Evolutionary conservation across 305 asterid genomes (phyloP).

Genomic region (Solanum hybrid): DNA sequence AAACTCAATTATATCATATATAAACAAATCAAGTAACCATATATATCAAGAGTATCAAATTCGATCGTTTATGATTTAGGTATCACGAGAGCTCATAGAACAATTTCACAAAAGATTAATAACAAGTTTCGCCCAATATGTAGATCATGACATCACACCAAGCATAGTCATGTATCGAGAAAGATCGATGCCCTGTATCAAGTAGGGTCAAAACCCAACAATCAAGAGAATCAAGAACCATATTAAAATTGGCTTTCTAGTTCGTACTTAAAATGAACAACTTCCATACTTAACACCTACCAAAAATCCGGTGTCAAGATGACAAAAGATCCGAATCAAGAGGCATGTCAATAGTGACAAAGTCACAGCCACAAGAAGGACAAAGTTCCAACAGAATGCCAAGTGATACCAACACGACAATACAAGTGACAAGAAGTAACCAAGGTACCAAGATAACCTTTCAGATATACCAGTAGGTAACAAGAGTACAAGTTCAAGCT

Average conservation of each 20-base stretch:
- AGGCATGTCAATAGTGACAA: background rate
- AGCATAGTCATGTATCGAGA: background rate
- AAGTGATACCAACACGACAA: background rate
- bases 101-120: background rate
- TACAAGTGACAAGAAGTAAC: background rate
- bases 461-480: background rate
- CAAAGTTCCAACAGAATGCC: background rate
- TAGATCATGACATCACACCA: background rate
- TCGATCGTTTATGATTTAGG: background rate
- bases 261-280: background rate
- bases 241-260: background rate
- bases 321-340: background rate
- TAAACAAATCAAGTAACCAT: background rate
- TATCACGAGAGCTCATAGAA: background rate
- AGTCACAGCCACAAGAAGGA: background rate
- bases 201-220: background rate
- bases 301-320: background rate
- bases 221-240: background rate
- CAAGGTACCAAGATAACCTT: background rate
- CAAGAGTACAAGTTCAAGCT: background rate
- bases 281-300: background rate
- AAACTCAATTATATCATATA: background rate
- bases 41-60: background rate
- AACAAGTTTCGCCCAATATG: background rate
- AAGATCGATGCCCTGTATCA: background rate